phyloP scores from a whole-genome alignment of 495 filamentous ascomycete species.

The Corynascus novoguineensis region DNA sequence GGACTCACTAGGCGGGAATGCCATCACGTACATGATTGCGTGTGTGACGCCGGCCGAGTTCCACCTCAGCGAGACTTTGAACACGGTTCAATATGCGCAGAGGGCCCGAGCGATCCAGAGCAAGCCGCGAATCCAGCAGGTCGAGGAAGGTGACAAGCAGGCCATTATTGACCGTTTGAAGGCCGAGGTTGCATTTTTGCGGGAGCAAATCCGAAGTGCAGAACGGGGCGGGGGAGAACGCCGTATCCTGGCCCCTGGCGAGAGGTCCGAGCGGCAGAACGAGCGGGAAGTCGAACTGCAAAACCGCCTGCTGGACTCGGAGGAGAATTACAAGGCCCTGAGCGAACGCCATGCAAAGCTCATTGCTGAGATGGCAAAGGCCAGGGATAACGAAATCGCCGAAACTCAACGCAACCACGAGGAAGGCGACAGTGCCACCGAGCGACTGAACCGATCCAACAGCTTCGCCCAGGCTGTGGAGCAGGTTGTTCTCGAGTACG shows the following conservation, averaged over 20 bases:
- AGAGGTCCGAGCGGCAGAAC: conserved; percentile 74
- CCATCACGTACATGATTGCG: conserved; percentile 99
- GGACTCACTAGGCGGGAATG: conserved; percentile 96
- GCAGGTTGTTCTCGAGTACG: conserved; percentile 93
- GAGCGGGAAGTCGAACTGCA: conserved; percentile 87
- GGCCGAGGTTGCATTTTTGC: conserved; percentile 87
- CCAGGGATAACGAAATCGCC: conserved; percentile 59
- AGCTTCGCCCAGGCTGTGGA: conserved; percentile 94
- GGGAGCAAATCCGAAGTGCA: conserved; percentile 78
- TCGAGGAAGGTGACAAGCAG: conserved; percentile 92
- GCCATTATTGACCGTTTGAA: conserved; percentile 90
- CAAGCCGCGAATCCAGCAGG: conserved; percentile 92
- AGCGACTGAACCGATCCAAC: conserved; percentile 86
- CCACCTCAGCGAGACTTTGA: conserved; percentile 94
- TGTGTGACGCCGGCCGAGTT: conserved; percentile 97
- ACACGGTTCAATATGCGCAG: conserved; percentile 96
- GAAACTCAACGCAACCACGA: conserved; percentile 50
- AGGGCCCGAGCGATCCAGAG: conserved; percentile 94
- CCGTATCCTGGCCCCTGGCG: conserved; percentile 53
- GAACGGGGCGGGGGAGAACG: conserved; percentile 57
- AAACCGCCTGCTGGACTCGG: conserved; percentile 85
- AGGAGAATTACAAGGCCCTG: conserved; percentile 90
- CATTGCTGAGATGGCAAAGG: conserved; percentile 88
- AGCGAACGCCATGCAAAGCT: conserved; percentile 89
- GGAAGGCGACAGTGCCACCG: conserved; percentile 67